Percentiles rank a stretch among this genome's conserved stretches.
Evolutionary conservation across 495 filamentous ascomycete genomes (phyloP).

Genomic region (Hyaloscypha hepaticicola): DNA sequence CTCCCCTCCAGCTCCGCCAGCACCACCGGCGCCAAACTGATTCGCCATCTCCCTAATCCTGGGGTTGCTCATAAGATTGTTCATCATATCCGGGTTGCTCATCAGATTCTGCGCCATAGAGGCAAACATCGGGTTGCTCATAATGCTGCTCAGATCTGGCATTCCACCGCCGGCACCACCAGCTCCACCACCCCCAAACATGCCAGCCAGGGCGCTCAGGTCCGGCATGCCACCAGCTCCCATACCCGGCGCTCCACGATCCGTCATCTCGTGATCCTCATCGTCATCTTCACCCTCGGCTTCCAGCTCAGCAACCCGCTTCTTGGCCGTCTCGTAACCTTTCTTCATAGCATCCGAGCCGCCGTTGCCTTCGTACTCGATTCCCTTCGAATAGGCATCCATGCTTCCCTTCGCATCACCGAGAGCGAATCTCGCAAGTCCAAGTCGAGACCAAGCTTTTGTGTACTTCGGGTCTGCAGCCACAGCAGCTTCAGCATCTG

Average conservation of each 20-base stretch:
- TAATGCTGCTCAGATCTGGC: slow-evolving; percentile 81
- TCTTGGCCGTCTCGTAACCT: slow-evolving; percentile 87
- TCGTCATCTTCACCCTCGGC: slow-evolving; percentile 49
- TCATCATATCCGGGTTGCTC: slow-evolving; percentile 89
- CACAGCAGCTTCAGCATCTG: slow-evolving; percentile 86
- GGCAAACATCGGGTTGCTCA: slow-evolving; percentile 97
- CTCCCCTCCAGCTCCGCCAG: slow-evolving; percentile 43
- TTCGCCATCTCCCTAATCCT: slow-evolving; percentile 77
- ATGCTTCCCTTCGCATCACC: slow-evolving; percentile 87
- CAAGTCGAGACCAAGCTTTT: slow-evolving; percentile 92
- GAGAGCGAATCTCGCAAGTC: slow-evolving; percentile 84
- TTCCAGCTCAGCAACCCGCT: slow-evolving; percentile 72
- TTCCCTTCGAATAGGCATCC: slow-evolving; percentile 92
- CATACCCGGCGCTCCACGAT: slow-evolving; percentile 45
- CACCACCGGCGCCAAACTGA: slow-evolving; percentile 53
- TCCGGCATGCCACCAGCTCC: slow-evolving; percentile 81
- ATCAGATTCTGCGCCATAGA: slow-evolving; percentile 96
- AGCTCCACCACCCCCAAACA: slow-evolving; percentile 64
- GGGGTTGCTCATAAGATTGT: slow-evolving; percentile 92
- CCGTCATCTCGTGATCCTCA: slow-evolving; percentile 30
- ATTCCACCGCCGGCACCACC: slow-evolving; percentile 64
- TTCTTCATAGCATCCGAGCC: slow-evolving; percentile 88
- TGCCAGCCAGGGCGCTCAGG: slow-evolving; percentile 65
- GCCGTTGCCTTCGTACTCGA: slow-evolving; percentile 90
- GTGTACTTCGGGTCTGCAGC: slow-evolving; percentile 87